Evolutionary conservation across 768 basidiomycete species (phyloP).

Genomic region (Mycena indigotica): DNA sequence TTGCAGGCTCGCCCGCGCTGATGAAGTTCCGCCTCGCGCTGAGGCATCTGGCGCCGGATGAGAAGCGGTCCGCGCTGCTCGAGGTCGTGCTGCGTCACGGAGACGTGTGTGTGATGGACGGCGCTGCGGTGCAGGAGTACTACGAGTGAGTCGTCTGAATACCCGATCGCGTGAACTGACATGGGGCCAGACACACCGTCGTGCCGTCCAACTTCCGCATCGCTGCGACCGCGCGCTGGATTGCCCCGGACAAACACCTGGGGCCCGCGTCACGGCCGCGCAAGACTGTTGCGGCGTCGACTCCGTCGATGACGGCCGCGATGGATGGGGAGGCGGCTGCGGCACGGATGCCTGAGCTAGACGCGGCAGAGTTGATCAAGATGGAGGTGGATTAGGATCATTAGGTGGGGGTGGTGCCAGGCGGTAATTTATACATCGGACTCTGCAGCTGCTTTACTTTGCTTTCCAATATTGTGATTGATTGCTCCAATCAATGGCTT

Average conservation of each 20-base stretch:
- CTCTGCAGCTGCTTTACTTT: too few species aligned
- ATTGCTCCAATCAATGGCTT: too few species aligned
- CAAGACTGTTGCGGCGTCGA: too few species aligned
- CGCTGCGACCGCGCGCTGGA: slow-evolving; percentile 76
- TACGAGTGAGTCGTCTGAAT: slow-evolving; percentile 59
- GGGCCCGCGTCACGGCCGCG: too few species aligned
- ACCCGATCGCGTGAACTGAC: slow-evolving; percentile 8
- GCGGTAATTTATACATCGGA: too few species aligned
- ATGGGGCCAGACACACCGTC: slow-evolving; percentile 65
- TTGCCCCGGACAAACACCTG: slow-evolving; percentile 38
- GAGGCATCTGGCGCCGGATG: slow-evolving; percentile 35
- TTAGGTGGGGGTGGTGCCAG: too few species aligned
- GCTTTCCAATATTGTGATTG: too few species aligned
- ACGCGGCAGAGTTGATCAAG: too few species aligned
- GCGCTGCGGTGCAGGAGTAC: slow-evolving; percentile 61
- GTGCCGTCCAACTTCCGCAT: slow-evolving; percentile 75
- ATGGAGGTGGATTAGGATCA: too few species aligned
- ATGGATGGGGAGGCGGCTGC: too few species aligned
- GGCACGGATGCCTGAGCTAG: too few species aligned
- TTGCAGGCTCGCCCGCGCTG: slow-evolving; percentile 54
- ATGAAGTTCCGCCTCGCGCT: slow-evolving; percentile 74
- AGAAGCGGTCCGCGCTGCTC: slow-evolving; percentile 43
- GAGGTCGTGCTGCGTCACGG: slow-evolving; percentile 71
- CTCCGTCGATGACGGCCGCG: too few species aligned
- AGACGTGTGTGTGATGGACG: slow-evolving; percentile 79